phyloP scores from a whole-genome alignment of 1,139 yeast species.

The Nakaseomyces bracarensis region DNA sequence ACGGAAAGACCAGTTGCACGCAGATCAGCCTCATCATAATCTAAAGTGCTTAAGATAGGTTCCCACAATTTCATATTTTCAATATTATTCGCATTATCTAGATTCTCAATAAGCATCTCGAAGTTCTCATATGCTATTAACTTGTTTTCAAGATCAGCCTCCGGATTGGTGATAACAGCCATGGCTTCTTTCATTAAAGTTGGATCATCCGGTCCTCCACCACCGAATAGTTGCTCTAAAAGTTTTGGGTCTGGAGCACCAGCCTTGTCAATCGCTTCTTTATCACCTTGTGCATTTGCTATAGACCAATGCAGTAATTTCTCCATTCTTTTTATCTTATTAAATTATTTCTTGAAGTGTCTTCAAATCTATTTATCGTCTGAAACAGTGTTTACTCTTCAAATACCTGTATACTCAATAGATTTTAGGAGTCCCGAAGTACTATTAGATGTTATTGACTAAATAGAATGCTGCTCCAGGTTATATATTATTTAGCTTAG shows the following conservation, averaged over 20 bases:
- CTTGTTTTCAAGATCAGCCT: constrained; percentile 53
- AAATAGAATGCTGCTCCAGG: too few species aligned
- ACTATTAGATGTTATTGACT: too few species aligned
- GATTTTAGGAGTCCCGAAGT: too few species aligned
- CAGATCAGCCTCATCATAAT: constrained; percentile 39
- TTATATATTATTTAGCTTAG: neutral
- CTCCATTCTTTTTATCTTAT: constrained; percentile 47
- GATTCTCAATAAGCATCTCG: constrained; percentile 87
- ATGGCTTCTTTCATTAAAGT: constrained; percentile 73
- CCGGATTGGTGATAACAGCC: constrained; percentile 52
- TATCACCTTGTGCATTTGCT: constrained; percentile 64
- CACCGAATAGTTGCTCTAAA: constrained; percentile 70
- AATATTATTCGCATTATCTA: constrained; percentile 91
- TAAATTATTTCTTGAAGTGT: neutral
- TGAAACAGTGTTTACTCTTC: too few species aligned
- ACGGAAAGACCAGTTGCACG: constrained; percentile 60
- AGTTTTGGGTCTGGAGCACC: constrained; percentile 73
- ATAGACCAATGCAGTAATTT: constrained; percentile 87
- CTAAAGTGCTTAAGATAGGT: constrained; percentile 46
- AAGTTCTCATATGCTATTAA: constrained; percentile 80
- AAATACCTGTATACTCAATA: too few species aligned
- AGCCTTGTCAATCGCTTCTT: constrained; percentile 50
- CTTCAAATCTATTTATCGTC: too few species aligned
- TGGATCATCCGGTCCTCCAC: constrained; percentile 69
- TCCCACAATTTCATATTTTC: constrained; percentile 80